Conservation (phyloP, 2,329 filamentous ascomycete genomes). For the Aspergillus jensenii region DNA sequence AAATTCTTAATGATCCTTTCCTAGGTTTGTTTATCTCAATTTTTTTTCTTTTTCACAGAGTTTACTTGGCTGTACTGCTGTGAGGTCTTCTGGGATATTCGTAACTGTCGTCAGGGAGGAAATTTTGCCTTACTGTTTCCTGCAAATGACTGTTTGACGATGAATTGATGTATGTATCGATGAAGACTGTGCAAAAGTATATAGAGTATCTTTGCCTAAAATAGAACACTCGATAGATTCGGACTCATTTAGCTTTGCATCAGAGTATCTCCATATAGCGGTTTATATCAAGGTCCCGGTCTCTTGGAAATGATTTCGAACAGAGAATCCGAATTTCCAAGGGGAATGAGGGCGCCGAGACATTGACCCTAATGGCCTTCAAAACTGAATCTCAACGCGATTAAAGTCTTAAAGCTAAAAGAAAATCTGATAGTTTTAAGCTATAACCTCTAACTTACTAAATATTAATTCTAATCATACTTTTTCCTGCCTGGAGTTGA, state of each 20-base stretch:
- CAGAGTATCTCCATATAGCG: background rate
- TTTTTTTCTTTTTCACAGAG: too few relatives aligned
- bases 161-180: slow-evolving; percentile 23
- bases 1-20: slow-evolving; percentile 6
- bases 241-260: background rate
- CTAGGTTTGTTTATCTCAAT: background rate
- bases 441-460: too few relatives aligned
- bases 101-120: background rate
- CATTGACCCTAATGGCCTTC: too few relatives aligned
- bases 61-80: background rate
- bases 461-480: too few relatives aligned
- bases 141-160: slow-evolving; percentile 22
- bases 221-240: slow-evolving; percentile 17
- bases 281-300: too few relatives aligned
- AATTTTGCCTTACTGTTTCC: background rate
- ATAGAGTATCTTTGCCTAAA: slow-evolving; percentile 19
- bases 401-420: too few relatives aligned
- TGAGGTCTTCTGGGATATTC: slow-evolving; percentile 3
- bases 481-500: too few relatives aligned
- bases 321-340: too few relatives aligned
- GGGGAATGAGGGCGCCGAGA: too few relatives aligned
- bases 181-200: slow-evolving; percentile 24
- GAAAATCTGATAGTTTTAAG: too few relatives aligned
- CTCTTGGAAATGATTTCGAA: too few relatives aligned
- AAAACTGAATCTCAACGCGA: too few relatives aligned